phyloP scores from a whole-genome alignment of 2,329 filamentous ascomycete genomes.

The Hypoxylon rubiginosum region DNA sequence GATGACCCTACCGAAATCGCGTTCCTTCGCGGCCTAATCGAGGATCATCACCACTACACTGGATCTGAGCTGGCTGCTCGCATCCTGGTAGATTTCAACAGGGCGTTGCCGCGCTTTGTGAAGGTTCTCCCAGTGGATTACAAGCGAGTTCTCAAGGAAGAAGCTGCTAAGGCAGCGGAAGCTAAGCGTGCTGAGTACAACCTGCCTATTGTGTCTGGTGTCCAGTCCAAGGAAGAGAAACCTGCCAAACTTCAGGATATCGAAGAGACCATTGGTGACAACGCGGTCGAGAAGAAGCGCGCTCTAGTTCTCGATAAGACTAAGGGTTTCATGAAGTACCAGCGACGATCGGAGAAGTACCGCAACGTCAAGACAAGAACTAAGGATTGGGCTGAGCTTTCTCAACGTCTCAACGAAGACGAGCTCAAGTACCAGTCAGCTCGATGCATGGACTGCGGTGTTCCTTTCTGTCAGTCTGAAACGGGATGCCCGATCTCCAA shows the following conservation, averaged over 20 bases:
- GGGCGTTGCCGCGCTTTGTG: constrained; percentile 89
- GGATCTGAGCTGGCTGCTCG: constrained; percentile 94
- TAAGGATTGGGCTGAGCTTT: constrained; percentile 95
- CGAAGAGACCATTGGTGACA: constrained; percentile 89
- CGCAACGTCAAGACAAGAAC: constrained; percentile 84
- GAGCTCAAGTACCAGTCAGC: constrained; percentile 97
- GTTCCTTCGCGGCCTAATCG: constrained; percentile 89
- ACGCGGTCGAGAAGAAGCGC: constrained; percentile 87
- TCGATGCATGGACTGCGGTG: constrained; percentile 98
- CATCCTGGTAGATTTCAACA: constrained; percentile 94
- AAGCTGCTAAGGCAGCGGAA: constrained; percentile 86
- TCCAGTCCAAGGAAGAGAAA: constrained; percentile 75
- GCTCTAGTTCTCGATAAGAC: constrained; percentile 98
- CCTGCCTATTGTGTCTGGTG: constrained; percentile 80
- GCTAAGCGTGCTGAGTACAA: constrained; percentile 88
- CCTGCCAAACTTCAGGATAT: constrained; percentile 82
- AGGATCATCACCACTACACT: constrained; percentile 98
- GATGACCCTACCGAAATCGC: constrained; percentile 91
- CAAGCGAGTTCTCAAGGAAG: constrained; percentile 90
- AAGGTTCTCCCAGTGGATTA: constrained; percentile 96
- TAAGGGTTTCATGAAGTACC: constrained; percentile 96
- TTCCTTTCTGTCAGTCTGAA: constrained; percentile 97
- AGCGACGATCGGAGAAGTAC: constrained; percentile 93
- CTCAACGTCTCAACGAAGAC: constrained; percentile 87
- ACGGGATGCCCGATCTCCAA: constrained; percentile 96